phyloP scores from a whole-genome alignment of 345 rosid genomes.

The Barbarea vulgaris region DNA sequence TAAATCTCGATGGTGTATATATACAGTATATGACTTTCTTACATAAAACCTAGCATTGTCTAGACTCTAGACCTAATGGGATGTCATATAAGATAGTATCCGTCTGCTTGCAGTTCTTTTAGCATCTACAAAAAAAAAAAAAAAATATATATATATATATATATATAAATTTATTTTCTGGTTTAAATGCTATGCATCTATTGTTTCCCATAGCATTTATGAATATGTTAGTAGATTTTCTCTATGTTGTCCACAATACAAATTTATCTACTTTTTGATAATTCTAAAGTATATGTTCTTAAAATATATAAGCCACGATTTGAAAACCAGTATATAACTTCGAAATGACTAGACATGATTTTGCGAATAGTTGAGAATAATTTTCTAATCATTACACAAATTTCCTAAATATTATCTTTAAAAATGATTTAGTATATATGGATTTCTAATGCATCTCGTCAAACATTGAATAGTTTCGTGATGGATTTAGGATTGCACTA shows the following conservation, averaged over 20 bases:
- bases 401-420: neutral
- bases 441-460: neutral
- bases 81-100: neutral
- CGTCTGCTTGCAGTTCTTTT: neutral
- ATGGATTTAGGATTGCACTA: neutral
- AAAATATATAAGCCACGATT: no score
- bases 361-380: neutral
- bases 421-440: neutral
- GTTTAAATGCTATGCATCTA: neutral
- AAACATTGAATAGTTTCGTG: neutral
- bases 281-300: neutral
- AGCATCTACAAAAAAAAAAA: no score
- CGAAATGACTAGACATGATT: neutral
- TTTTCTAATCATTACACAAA: neutral
- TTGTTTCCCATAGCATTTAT: neutral
- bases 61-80: neutral
- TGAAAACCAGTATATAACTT: neutral
- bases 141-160: no score
- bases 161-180: neutral
- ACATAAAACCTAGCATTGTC: neutral
- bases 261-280: neutral
- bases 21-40: no score
- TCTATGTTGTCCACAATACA: neutral
- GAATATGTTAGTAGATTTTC: neutral
- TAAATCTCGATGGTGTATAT: no score